Evolutionary conservation across 2,329 filamentous ascomycete species (phyloP), one percentile per base, ranked within the genome.

Genomic region (Trichoderma sp.): DNA sequence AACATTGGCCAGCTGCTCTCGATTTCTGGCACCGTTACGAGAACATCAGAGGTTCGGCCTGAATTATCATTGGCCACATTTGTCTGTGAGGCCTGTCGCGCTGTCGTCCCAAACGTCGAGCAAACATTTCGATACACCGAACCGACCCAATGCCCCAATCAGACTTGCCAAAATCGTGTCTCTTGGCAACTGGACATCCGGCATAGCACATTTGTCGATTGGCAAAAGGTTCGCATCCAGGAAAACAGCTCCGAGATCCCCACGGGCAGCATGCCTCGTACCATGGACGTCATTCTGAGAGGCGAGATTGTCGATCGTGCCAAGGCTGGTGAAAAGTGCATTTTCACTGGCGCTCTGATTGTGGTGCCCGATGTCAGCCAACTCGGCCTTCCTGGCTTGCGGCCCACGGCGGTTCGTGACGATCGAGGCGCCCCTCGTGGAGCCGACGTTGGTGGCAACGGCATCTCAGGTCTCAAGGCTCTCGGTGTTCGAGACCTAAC

Each of bases 231-330:
- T 27, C 92, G 96, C 70, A 93, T 98, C 70, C 95, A 99, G 80
- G 95, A 99, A 80, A 99, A 98, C 82, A 97, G 93, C 72, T 94
- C 94, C 4, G 95, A 99, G 78, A 99, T 99, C 42, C 95, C 95
- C 0, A 99, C 95, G 0, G 95, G 95, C 65, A 97, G 94, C 81
- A 99, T 99, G 95, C 95, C 95, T 27, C 88, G 95, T 69, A 99
- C 95, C 3, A 95, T 99, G 88, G 95, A 99, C 75, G 91, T 99
- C 50, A 97, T 99, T 72, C 81, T 99, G 37, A 90, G 95, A 69
- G 95, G 95, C 75, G 95, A 99, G 78, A 97, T 99, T 82, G 95
- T 99, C 29, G 95, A 99, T 75, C 89, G 95, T 61, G 94, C 94
- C 63, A 98, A 98, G 82, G 95, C 95, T 58, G 95, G 95, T 71